Evolutionary conservation across 148 eudicot genomes (phyloP).

Genomic region (Agrostemma githago): DNA sequence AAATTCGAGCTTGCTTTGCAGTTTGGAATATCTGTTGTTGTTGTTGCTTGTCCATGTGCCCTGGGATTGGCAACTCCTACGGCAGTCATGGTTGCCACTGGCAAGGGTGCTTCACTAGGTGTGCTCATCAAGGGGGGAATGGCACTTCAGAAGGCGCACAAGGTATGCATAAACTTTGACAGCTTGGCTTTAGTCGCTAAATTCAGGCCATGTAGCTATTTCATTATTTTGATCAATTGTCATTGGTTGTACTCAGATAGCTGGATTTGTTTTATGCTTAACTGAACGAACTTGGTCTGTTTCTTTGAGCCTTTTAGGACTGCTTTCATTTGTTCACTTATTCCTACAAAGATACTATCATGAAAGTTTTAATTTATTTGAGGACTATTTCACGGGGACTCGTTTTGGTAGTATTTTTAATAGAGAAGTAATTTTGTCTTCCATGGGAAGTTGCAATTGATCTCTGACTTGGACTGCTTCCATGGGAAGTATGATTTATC

Average conservation of each 20-base stretch:
- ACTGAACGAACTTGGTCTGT: not conserved
- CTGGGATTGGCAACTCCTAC: slow-evolving; percentile 98
- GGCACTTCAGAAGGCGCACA: slow-evolving; percentile 94
- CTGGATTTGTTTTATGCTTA: not conserved
- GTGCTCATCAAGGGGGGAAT: slow-evolving; percentile 93
- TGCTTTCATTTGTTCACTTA: not conserved
- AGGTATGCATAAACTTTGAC: slow-evolving; percentile 42
- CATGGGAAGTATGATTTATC: not conserved
- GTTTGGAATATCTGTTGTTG: slow-evolving; percentile 91
- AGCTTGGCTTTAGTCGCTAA: not conserved
- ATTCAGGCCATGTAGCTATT: not conserved
- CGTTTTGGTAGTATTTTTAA: not conserved
- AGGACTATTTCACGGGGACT: not conserved
- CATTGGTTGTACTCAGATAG: not conserved
- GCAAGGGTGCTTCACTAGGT: slow-evolving; percentile 96
- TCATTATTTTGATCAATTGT: not conserved
- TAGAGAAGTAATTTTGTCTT: not conserved
- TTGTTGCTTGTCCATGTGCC: slow-evolving; percentile 98
- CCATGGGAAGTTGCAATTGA: not conserved
- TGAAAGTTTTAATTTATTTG: not conserved
- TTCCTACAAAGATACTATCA: not conserved
- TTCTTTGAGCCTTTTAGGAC: not conserved
- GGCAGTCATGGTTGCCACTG: slow-evolving; percentile 98
- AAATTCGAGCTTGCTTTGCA: slow-evolving; percentile 94
- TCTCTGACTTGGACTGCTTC: not conserved